A percentile compares a stretch with the other conserved stretches of the same genome.
Conservation (phyloP, 2,329 filamentous ascomycete species). For the Apiospora phragmitis region DNA sequence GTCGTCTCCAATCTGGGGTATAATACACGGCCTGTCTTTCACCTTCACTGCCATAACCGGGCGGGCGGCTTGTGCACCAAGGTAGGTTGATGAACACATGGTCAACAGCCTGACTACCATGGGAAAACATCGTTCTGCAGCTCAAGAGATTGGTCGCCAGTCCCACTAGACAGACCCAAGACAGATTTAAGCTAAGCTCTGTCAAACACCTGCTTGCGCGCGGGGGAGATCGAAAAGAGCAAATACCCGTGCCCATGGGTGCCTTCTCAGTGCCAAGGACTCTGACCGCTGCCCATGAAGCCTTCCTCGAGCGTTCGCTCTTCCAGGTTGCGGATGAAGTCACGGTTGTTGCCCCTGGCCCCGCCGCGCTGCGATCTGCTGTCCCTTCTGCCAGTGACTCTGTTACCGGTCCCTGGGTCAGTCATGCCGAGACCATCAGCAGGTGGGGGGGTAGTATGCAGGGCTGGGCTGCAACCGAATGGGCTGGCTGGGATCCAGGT, state of each 20-base stretch:
- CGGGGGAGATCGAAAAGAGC: neutral
- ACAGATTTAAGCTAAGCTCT: neutral
- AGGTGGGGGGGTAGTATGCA: slow-evolving; percentile 88
- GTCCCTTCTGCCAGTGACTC: slow-evolving; percentile 69
- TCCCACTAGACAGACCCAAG: neutral
- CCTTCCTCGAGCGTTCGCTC: slow-evolving; percentile 93
- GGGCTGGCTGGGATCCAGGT: slow-evolving; percentile 90
- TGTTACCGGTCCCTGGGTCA: slow-evolving; percentile 51
- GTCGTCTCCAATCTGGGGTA: slow-evolving; percentile 5
- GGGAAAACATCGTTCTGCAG: neutral
- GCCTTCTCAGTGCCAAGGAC: slow-evolving; percentile 64
- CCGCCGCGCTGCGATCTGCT: slow-evolving; percentile 67
- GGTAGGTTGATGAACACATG: neutral
- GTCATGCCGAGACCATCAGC: slow-evolving; percentile 76
- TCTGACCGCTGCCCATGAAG: slow-evolving; percentile 69
- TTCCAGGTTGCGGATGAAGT: slow-evolving; percentile 94
- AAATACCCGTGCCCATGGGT: neutral
- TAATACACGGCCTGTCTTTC: neutral
- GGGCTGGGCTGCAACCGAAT: slow-evolving; percentile 94
- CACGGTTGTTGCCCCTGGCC: slow-evolving; percentile 63
- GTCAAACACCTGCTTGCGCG: neutral
- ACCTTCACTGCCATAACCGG: neutral
- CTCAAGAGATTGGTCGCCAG: neutral
- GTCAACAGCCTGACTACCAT: neutral
- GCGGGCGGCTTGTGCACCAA: neutral